These are phyloP conservation scores for Globisporangium camurandrum DNA, from an alignment of 352 stramenopile species.

Conservation along the genomic window DNA sequence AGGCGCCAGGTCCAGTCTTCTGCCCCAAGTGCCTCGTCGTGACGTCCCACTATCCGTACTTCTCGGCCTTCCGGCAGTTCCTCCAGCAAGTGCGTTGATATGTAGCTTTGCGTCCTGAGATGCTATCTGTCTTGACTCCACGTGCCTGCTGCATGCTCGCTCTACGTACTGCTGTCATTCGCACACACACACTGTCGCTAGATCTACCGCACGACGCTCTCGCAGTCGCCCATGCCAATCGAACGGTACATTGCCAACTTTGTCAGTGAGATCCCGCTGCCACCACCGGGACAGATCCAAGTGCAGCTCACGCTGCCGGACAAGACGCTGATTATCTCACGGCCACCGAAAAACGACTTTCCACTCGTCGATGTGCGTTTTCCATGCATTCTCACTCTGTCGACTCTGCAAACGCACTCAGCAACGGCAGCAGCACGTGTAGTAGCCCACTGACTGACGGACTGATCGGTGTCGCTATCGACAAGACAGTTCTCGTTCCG, in stretches of 20 bases:
- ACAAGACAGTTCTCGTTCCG: constrained; percentile 86
- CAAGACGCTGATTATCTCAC: constrained; percentile 76
- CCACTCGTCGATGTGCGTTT: constrained; percentile 82
- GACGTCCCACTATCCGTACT: constrained; percentile 95
- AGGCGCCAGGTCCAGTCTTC: constrained; percentile 66
- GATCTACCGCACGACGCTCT: constrained; percentile 78
- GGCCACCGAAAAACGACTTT: constrained; percentile 88
- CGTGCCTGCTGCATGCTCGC: too few species aligned
- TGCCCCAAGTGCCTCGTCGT: constrained; percentile 91
- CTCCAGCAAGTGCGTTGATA: constrained; percentile 86
- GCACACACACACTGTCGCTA: constrained; percentile 12
- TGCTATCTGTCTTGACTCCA: not conserved
- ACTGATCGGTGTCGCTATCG: not conserved
- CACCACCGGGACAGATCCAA: constrained; percentile 87
- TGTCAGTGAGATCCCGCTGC: constrained; percentile 92
- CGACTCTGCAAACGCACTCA: too few species aligned
- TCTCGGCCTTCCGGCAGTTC: constrained; percentile 92
- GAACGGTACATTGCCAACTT: constrained; percentile 97
- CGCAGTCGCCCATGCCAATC: constrained; percentile 89
- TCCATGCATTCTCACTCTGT: too few species aligned
- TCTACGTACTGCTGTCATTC: too few species aligned
- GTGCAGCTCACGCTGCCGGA: constrained; percentile 87
- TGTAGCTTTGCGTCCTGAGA: too few species aligned
- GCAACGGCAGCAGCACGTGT: not conserved
- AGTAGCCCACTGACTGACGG: not conserved